Base-by-base conservation (phyloP, 148 eudicot genomes). In the Camellia sinensis region DNA sequence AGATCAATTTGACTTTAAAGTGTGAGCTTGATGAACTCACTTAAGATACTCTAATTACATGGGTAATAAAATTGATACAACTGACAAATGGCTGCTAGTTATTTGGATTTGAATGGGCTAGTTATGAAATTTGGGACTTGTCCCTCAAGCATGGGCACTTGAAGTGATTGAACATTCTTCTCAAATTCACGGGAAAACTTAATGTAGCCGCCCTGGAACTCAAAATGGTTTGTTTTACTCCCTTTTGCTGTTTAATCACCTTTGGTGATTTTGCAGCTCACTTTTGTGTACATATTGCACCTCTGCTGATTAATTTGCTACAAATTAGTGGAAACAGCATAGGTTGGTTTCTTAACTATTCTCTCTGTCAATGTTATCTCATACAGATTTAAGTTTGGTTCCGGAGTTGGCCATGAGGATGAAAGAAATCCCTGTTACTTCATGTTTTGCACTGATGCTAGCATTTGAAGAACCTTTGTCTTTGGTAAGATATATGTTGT, bases 381-480 rank as follows among this genome's bases (percentile, higher is more conserved):
- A 56, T 79, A 76, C 87, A 95, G 99, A 91, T 84, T 63, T 87
- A 84, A 83, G 81, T 75, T 70, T 88, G 88, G 78, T 87, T 71
- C 94, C 98, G 22, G 87, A 88, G 78, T 17, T 89, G 84, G 90
- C 94, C 63, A 54, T 73, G 50, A 86, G 78, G 86, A 70, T 91
- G 81, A 82, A 90, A 82, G 89, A 94, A 82, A 83, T 96, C 71
- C 95, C 97, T 29, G 88, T 81, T 82, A 86, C 81, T 82, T 82
- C 99, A 66, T 90, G 97, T 80, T 96, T 96, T 84, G 92, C 95
- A 81, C 94, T 96, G 74, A 96, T 96, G 99, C 78, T 96, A 80
- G 99, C 99, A 67, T 94, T 93, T 87, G 81, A 81, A 73, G 88
- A 90, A 79, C 97, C 99, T 78, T 82, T 94, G 82, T 68, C 88